Base-by-base conservation (phyloP, 2,329 filamentous ascomycete genomes). In the Aspergillus novoparasiticus region DNA sequence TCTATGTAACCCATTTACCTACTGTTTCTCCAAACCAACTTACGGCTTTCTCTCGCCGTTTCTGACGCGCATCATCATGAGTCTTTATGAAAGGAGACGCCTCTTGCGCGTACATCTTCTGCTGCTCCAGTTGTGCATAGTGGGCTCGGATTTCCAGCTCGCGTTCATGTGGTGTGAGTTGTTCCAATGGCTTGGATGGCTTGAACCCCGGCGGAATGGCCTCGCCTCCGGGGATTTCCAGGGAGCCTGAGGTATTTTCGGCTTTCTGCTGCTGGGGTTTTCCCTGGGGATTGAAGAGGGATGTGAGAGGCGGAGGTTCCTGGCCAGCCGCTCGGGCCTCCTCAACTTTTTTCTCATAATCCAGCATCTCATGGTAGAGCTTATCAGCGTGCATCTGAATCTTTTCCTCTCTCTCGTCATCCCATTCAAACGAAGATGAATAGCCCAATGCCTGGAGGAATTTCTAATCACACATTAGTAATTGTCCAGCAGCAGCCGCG, bases 361-460 rank as follows among this genome's bases (percentile, higher is more conserved):
- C 85, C 43, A 96, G 79, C 89, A 98, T 93, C 70, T 90, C 88
- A 72, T 94, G 91, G 78, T 93, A 99, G 46, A 99, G 84, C 66
- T 87, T 87, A 80, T 99, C 95, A 63, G 94, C 94, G 77, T 97
- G 94, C 89, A 98, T 92, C 79, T 98, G 95, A 65, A 99, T 93
- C 69, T 90, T 87, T 76, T 97, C 94, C 71, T 97, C 91, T 58
- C 91, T 85, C 34, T 89, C 85, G 0, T 84, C 80, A 10, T 89
- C 82, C 26, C 89, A 86, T 51, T 90, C 86, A 65, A 87, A 82
- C 30, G 87, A 87, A 9, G 87, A 86, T 39, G 96, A 85, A 75
- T 97, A 98, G 5, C 95, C 95, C 21, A 99, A 81, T 1, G 94
- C 93, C 78, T 94, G 93, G 32, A 99, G 81, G 70, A 99, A 94